Conservation (phyloP, 148 eudicot species). For the Chenopodium quinoa region DNA sequence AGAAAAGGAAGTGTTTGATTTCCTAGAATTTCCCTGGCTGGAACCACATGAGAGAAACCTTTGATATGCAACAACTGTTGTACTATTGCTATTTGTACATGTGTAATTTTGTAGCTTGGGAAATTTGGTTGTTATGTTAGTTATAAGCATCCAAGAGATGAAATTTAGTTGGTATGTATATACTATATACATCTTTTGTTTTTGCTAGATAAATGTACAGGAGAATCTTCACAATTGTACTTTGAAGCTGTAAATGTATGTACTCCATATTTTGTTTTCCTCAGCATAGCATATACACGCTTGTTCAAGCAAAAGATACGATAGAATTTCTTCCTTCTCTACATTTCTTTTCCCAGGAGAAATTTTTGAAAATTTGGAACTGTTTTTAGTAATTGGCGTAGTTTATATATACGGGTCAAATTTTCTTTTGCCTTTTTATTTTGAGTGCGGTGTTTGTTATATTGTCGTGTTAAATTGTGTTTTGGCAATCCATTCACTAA, state of each 20-base stretch:
- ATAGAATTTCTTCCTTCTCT: no score
- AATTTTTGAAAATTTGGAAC: no score
- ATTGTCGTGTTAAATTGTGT: no score
- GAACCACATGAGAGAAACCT: slow-evolving; percentile 94
- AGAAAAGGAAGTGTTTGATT: slow-evolving; percentile 84
- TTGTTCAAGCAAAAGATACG: no score
- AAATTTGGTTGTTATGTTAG: neutral
- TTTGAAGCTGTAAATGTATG: neutral
- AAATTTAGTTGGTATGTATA: neutral
- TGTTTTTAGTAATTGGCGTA: no score
- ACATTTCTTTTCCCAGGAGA: no score
- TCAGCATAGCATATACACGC: neutral
- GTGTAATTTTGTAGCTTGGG: neutral
- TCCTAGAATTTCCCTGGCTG: slow-evolving; percentile 81
- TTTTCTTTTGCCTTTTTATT: no score
- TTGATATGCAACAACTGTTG: slow-evolving; percentile 22
- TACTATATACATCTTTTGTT: neutral
- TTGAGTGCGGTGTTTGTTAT: no score
- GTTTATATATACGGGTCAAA: no score
- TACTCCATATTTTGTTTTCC: no score
- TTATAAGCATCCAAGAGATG: neutral
- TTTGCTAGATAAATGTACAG: neutral
- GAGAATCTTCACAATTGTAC: neutral
- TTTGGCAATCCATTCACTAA: no score
- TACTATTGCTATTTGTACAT: neutral